Base-by-base conservation (phyloP, 495 filamentous ascomycete species). In the Xylaria venustula region DNA sequence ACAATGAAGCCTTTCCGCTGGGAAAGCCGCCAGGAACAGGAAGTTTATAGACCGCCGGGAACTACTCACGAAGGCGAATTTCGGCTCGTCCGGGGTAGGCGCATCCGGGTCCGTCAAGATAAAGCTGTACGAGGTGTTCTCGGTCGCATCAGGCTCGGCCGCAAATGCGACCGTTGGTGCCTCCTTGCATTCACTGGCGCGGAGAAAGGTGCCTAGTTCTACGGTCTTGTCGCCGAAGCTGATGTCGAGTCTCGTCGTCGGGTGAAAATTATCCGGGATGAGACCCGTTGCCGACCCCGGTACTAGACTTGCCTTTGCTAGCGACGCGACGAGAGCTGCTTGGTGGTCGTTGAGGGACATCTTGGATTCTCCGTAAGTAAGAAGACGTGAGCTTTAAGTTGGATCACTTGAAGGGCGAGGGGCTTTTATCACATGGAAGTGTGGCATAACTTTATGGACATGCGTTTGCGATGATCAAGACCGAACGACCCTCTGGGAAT, bases 61-160 rank as follows among this genome's bases (percentile, higher is more conserved):
- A n/a, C n/a, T n/a, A n/a, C n/a, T n/a, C n/a, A n/a, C n/a, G n/a
- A 67, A 71, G 0, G 68, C 68, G 17, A 67, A 71, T 46, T 71
- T 71, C 14, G 64, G 66, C 15, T 71, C 68, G 25, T 71, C 68
- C 20, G 68, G 68, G 2, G 67, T 71, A 2, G 68, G 68, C 5
- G 68, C 68, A 20, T 71, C 68, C 4, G 69, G 66, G 30, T 71
- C 69, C 26, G 64, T 53, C 26, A 71, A 46, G 37, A 71, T 57
- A 11, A 69, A 34, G 23, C 45, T 32, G 42, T 71, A 71, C 30
- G 62, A 54, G 5, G 61, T 53, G 8, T 51, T 60, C 19, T 42
- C 34, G 14, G 32, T 9, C 19, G 37, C 25, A 2, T 52, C 53
- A 15, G 32, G 22, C 22, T 49, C 60, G 11, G 63, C 40, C 2